Conservation (phyloP, 768 basidiomycete genomes). For the Auriculariales sp. region DNA sequence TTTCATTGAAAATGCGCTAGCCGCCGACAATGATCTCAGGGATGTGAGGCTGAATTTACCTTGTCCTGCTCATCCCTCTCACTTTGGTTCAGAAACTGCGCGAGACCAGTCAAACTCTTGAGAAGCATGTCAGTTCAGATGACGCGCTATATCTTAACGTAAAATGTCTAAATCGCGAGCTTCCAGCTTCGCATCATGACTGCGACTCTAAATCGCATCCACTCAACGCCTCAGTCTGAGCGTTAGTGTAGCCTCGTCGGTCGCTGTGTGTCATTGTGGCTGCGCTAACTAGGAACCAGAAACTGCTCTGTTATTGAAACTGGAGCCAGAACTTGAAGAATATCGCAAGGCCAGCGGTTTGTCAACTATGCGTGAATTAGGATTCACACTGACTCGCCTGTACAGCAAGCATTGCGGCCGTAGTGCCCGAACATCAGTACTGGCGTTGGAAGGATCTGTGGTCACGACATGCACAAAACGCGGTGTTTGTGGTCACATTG, state of each 20-base stretch:
- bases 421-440: constrained; percentile 57
- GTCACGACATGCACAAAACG: constrained; percentile 41
- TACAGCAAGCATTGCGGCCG: constrained; percentile 13
- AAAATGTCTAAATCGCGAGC: not conserved
- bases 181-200: constrained; percentile 43
- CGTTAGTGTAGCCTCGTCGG: constrained; percentile 21
- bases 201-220: constrained; percentile 67
- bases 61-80: constrained; percentile 1
- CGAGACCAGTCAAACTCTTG: constrained; percentile 57
- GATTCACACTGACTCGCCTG: not conserved
- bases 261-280: not conserved
- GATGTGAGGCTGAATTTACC: constrained; percentile 32
- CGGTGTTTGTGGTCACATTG: constrained; percentile 51
- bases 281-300: constrained; percentile 39
- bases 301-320: constrained; percentile 38
- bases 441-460: constrained; percentile 83
- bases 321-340: constrained; percentile 38
- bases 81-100: constrained; percentile 49
- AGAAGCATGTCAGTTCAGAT: constrained; percentile 33
- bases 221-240: constrained; percentile 49
- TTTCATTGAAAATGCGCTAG: constrained; percentile 42
- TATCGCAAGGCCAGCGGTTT: constrained; percentile 34
- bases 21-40: constrained; percentile 45
- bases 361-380: not conserved
- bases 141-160: not conserved